Evolutionary conservation across 2,329 filamentous ascomycete species (phyloP), one percentile per base, ranked within the genome.

Genomic region (Aspergillus novoparasiticus): DNA sequence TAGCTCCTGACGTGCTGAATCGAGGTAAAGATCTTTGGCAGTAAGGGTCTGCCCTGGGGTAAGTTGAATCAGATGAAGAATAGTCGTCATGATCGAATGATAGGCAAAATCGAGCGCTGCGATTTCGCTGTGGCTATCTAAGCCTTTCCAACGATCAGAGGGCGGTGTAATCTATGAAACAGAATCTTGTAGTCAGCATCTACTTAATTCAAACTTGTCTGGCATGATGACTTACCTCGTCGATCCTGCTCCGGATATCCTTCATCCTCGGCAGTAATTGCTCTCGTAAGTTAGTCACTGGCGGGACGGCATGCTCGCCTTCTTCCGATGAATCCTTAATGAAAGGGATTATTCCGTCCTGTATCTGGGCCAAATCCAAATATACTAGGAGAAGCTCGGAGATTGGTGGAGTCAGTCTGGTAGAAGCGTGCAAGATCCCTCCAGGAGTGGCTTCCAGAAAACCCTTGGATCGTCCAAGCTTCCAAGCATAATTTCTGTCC

Each of bases 401-500:
- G 23, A 45, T 12, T 34, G 41, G 32, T 30, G 57, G 56, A 59
- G 60, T 58, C 28, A 67, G 43, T 4, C 56, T 59, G 19, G 61
- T 6, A 16, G 30, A 51, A 12, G 45, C 16, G 11, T 63, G 57
- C 8, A 60, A 60, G 14, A 23, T 58, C 39, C 4, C 53, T 6
- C 2, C 30, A 23, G 14, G 26, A 14, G 36, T 30, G 36, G 21
- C 45, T 2, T 63, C 59, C 34, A 66, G 56, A n/a, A 63, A 60
- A 23, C 62, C 57, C 21, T 46, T 56, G 14, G 59, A 53, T 11
- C 53, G 45, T 14, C 65, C 66, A 16, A 66, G 58, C 50, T 71
- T 71, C 57, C 64, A 69, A 6, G 68, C 68, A 51, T 71, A 66
- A 48, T 70, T 71, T 39, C 63, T 60, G 45, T 71, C 69, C 51